These are phyloP conservation scores for Rhizopus delemar DNA, from an alignment of 371 early-diverging fungal genomes.

Conservation along the genomic window DNA sequence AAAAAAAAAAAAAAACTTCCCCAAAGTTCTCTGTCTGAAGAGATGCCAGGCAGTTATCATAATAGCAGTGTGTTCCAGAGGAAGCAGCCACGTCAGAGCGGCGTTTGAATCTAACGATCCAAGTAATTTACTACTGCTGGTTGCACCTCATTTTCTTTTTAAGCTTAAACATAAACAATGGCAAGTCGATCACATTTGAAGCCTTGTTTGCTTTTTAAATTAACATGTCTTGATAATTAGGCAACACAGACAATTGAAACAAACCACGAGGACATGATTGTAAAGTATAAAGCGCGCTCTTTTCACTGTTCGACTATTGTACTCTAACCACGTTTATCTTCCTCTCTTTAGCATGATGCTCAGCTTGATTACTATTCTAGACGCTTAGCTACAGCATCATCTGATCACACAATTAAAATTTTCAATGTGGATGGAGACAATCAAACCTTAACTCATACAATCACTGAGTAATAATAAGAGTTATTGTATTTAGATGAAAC, in stretches of 20 bases:
- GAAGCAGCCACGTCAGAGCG: slow-evolving; percentile 1
- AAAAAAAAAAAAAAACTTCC: too few relatives aligned
- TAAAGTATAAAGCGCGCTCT: slow-evolving; percentile 32
- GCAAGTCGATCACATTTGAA: neutral
- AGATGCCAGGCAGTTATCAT: too few relatives aligned
- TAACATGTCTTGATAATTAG: neutral
- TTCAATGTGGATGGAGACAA: slow-evolving; percentile 87
- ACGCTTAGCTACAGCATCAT: slow-evolving; percentile 95
- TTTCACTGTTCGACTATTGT: slow-evolving; percentile 8
- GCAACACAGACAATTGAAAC: slow-evolving; percentile 76
- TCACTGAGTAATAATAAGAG: slow-evolving; percentile 20
- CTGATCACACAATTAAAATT: slow-evolving; percentile 90
- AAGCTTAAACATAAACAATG: neutral
- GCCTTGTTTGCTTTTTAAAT: neutral
- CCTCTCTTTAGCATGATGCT: slow-evolving; percentile 85
- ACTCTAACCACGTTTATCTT: neutral
- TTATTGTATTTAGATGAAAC: neutral
- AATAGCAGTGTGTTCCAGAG: too few relatives aligned
- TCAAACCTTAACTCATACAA: slow-evolving; percentile 76
- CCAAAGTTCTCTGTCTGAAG: too few relatives aligned
- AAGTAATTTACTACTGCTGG: slow-evolving; percentile 1
- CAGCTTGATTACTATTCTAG: slow-evolving; percentile 98
- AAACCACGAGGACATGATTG: slow-evolving; percentile 94
- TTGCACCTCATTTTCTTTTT: neutral
- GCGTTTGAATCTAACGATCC: neutral